phyloP scores from a whole-genome alignment of 2,329 filamentous ascomycete genomes.

The Helotiales sp. region DNA sequence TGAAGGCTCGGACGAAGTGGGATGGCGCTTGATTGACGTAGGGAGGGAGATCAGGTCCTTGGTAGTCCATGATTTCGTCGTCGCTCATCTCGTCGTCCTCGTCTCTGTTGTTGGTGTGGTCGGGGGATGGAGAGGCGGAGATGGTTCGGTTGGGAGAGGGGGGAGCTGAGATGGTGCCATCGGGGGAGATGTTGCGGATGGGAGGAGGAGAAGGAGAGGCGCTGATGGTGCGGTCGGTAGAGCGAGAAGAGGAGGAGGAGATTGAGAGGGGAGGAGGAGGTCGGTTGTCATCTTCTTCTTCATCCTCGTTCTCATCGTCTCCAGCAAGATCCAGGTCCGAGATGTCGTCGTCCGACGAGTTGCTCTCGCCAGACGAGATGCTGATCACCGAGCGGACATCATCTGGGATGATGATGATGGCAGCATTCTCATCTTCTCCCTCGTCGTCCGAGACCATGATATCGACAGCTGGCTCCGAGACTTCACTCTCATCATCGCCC shows the following conservation, averaged over 20 bases:
- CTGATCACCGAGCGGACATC: not conserved
- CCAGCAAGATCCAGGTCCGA: not conserved
- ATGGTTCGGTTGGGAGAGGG: not conserved
- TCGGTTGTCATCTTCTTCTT: not conserved
- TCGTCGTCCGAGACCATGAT: not conserved
- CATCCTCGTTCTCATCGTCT: not conserved
- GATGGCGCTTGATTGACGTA: conserved; percentile 1
- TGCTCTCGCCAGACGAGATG: not conserved
- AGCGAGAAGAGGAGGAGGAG: not conserved
- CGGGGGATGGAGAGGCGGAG: not conserved
- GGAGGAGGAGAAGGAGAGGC: not conserved
- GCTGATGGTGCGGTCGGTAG: not conserved
- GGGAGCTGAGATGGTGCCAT: not conserved
- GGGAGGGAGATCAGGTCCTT: not conserved
- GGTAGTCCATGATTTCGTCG: not conserved
- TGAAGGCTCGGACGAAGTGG: not conserved
- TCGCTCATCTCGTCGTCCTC: not conserved
- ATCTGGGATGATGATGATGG: not conserved
- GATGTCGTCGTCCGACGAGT: not conserved
- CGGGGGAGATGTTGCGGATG: not conserved
- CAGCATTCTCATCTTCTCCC: not conserved
- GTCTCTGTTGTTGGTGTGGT: not conserved
- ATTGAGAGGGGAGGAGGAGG: not conserved
- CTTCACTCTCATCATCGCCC: not conserved
- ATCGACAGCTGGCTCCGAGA: not conserved